These are phyloP conservation scores for Microcera coccophila DNA, from an alignment of 2,329 filamentous ascomycete species.

Conservation along the genomic window DNA sequence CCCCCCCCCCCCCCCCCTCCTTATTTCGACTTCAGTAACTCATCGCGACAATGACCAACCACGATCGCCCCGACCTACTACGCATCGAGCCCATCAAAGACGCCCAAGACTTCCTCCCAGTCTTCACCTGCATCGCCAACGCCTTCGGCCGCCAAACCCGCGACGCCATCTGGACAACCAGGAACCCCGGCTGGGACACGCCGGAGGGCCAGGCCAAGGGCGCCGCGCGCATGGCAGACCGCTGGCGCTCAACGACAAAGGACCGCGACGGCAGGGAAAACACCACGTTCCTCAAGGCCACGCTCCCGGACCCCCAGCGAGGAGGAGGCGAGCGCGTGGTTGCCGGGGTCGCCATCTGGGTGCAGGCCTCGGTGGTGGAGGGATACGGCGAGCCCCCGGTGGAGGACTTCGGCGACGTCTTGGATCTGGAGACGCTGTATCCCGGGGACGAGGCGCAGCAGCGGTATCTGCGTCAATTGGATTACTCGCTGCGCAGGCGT, in stretches of 20 bases:
- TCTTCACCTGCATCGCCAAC: conserved; percentile 23
- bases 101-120: conserved; percentile 25
- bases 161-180: conserved; percentile 48
- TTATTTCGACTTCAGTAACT: too few relatives aligned
- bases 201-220: conserved; percentile 38
- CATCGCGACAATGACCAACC: too few relatives aligned
- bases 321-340: conserved; percentile 29
- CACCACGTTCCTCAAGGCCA: conserved; percentile 53
- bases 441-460: conserved; percentile 43
- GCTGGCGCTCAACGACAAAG: conserved; percentile 37
- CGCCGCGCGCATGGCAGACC: conserved; percentile 36
- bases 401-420: conserved; percentile 28
- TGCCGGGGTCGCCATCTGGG: conserved; percentile 55
- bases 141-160: conserved; percentile 48
- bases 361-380: conserved; percentile 46
- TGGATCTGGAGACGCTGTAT: conserved; percentile 37
- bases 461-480: conserved; percentile 44
- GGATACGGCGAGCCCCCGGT: conserved; percentile 43
- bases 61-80: too few relatives aligned
- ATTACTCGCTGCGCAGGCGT: conserved; percentile 40
- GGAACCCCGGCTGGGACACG: conserved; percentile 55
- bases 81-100: conserved; percentile 27
- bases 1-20: too few relatives aligned
- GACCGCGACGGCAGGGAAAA: conserved; percentile 46
- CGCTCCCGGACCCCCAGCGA: conserved; percentile 34